Percentiles rank a stretch among this genome's conserved stretches.
Evolutionary conservation across 305 asterid species (phyloP).

Genomic region (Fraxinus angustifolia): DNA sequence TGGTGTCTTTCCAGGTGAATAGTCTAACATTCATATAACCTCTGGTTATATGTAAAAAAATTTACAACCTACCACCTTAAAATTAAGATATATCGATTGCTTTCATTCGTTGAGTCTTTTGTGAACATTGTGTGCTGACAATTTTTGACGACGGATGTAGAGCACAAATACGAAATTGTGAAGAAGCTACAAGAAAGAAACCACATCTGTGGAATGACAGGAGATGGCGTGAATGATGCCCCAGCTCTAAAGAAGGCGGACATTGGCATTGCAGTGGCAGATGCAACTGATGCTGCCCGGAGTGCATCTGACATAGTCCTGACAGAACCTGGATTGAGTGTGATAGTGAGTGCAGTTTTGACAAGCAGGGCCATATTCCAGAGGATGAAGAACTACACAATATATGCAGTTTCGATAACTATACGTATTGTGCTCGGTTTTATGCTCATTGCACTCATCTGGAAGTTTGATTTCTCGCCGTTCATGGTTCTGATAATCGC

Average conservation of each 20-base stretch:
- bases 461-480: slow-evolving; percentile 62
- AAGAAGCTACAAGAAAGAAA: slow-evolving; percentile 54
- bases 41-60: background rate
- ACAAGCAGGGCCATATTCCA: slow-evolving; percentile 56
- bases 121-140: background rate
- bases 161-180: slow-evolving; percentile 57
- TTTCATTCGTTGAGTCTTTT: background rate
- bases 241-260: slow-evolving; percentile 54
- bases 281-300: slow-evolving; percentile 58
- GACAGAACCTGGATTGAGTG: slow-evolving; percentile 53
- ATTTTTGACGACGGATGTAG: slow-evolving; percentile 17
- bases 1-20: slow-evolving; percentile 52
- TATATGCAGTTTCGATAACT: slow-evolving; percentile 57
- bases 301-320: slow-evolving; percentile 53
- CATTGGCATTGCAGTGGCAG: slow-evolving; percentile 54
- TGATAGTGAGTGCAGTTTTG: slow-evolving; percentile 49
- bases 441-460: slow-evolving; percentile 53
- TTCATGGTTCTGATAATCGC: slow-evolving; percentile 63
- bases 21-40: background rate
- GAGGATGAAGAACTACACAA: slow-evolving; percentile 64
- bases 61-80: background rate
- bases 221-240: slow-evolving; percentile 64
- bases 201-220: slow-evolving; percentile 58
- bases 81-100: background rate
- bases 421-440: slow-evolving; percentile 55